Evolutionary conservation across 2,329 filamentous ascomycete species (phyloP), one percentile per base, ranked within the genome.

Genomic region (Xylariaceae sp.): DNA sequence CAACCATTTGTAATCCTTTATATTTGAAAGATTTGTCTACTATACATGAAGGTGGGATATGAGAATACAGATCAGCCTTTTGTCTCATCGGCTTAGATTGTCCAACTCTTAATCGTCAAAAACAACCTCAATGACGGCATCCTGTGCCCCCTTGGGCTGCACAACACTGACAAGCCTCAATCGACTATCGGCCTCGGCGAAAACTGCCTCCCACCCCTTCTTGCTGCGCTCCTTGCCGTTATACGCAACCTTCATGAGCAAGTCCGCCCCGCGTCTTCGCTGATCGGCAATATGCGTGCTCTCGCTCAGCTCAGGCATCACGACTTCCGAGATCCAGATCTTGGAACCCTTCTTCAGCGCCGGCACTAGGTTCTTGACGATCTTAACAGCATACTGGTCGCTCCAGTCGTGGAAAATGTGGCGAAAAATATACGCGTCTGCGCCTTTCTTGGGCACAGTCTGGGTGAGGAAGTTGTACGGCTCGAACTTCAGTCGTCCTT

Each of bases 351-450:
- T 48, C 41, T 55, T 60, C 8, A 67, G 49, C 2, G 52, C 62
- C 10, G 62, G 59, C 8, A 63, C 52, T 7, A 67, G 49, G 14
- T 55, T 58, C 34, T 52, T 54, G 29, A 67, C 44, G 25, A 66
- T 62, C 44, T 59, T 56, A 5, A 58, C 47, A 10, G 51, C 57
- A 41, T 66, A 63, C 41, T 63, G 52, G 37, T 67, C 64, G 27
- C 56, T 54, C 63, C 62, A 67, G 43, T 65, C 59, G 39, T 66
- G 63, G 49, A 65, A 58, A 32, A 65, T 64, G 42, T 59, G 60
- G 6, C 62, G 61, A 45, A 67, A 56, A 14, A 63, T 29, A 22
- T 57, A 63, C 12, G 51, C 56, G 16, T 60, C 55, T 0, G 52
- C 56, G 7, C 48, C 29, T n/a, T n/a, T n/a, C 17, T 43, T 47